Evolutionary conservation across 139 green algal species (phyloP).

Genomic region (Coelastrella sp.): DNA sequence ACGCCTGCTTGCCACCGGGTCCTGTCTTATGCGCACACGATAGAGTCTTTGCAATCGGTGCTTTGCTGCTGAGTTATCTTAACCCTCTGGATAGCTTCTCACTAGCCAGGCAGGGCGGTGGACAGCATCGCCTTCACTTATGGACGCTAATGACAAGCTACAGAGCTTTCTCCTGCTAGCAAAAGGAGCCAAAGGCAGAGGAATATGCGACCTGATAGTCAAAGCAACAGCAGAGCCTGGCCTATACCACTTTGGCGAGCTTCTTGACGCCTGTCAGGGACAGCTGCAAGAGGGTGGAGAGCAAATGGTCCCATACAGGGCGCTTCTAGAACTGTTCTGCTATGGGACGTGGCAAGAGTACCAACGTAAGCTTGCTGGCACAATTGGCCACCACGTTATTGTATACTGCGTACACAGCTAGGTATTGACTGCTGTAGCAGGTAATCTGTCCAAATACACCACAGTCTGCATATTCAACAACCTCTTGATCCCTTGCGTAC

Average conservation of each 20-base stretch:
- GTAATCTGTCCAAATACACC: no score
- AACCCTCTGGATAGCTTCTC: neutral
- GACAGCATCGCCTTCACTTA: neutral
- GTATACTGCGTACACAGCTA: no score
- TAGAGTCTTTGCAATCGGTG: neutral
- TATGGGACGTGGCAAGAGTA: constrained; percentile 90
- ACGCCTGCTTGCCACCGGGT: neutral
- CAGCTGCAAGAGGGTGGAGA: constrained; percentile 67
- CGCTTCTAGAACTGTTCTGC: constrained; percentile 84
- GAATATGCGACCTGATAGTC: constrained; percentile 72
- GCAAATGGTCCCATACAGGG: constrained; percentile 23
- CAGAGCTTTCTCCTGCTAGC: constrained; percentile 82
- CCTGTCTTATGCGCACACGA: neutral
- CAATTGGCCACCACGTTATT: no score
- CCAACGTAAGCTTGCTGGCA: constrained; percentile 59
- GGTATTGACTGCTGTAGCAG: no score
- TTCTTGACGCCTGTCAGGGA: constrained; percentile 75
- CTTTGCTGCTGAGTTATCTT: neutral
- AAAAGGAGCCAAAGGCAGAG: constrained; percentile 69
- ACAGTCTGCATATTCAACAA: no score
- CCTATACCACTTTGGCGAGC: constrained; percentile 91
- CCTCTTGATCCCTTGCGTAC: no score
- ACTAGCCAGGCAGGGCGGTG: neutral
- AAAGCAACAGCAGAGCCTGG: constrained; percentile 83
- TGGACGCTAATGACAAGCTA: constrained; percentile 67